Base-by-base conservation (phyloP, 441 rosid genomes). In the Mallotus japonicus region DNA sequence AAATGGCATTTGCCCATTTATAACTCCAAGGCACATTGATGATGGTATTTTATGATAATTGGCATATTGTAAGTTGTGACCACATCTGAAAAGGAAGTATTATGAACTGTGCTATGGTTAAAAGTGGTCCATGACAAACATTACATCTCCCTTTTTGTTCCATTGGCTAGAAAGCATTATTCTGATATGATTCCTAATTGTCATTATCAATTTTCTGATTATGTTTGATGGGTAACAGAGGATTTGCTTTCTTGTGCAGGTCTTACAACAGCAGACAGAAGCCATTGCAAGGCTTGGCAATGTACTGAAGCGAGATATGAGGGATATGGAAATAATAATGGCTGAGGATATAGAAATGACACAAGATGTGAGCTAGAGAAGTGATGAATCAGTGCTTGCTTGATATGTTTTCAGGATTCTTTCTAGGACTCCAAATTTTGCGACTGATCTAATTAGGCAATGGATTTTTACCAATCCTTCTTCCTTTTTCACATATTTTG, bases 311-410 rank as follows among this genome's bases (percentile, higher is more conserved):
- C 88, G 97, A 58, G 97, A 92, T 82, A 75, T 88, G 70, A 85
- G 97, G 75, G 87, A 92, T 77, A 83, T 84, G 89, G 97, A 93
- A 72, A 90, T 93, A 69, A 93, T 96, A 71, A 88, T 93, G 90
- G 83, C 95, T 0, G 97, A 88, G 82, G 92, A 89, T 79, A 78
- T 86, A 5, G 92, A 86, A 42, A 89, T 81, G 92, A 62, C 79
- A 13, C 83, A 77, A 16, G 80, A 86, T 75, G 74, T 20, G 24
- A 80, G 70, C 74, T 86, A 82, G 80, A 53, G 54, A 50, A 16
- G 53, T 14, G 22, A 65, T 53, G 65, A 8, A 8, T 6, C 16
- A 32, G 60, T 17, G 19, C 20, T 32, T 16, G 67, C 63, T 58
- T 13, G 40, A 50, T 65, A 42, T 66, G 59, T 5, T 49, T 56